Percentiles rank a stretch among this genome's conserved stretches.
Conservation (phyloP, 495 filamentous ascomycete species). For the Penicillium maclennaniae region DNA sequence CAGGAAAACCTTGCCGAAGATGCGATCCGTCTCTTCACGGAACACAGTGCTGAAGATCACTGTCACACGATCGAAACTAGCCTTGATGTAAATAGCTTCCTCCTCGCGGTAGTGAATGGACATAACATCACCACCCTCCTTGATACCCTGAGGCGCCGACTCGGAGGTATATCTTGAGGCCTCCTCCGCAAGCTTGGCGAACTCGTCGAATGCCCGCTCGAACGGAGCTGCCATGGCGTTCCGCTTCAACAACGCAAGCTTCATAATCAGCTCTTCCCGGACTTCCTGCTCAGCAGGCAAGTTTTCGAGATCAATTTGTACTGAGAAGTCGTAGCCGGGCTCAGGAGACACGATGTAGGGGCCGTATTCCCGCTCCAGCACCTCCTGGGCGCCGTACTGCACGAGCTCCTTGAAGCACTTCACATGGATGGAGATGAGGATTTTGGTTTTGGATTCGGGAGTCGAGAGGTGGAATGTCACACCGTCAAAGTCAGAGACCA, state of each 20-base stretch:
- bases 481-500: constrained; percentile 96
- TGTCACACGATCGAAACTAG: constrained; percentile 91
- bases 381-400: constrained; percentile 84
- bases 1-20: constrained; percentile 94
- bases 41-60: constrained; percentile 99
- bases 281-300: constrained; percentile 77
- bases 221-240: constrained; percentile 98
- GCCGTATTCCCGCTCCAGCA: constrained; percentile 92
- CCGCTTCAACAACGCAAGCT: constrained; percentile 85
- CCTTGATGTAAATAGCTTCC: constrained; percentile 99
- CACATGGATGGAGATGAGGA: constrained; percentile 86
- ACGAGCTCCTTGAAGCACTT: constrained; percentile 92
- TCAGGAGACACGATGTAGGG: constrained; percentile 85
- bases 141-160: constrained; percentile 81
- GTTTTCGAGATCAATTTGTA: constrained; percentile 81
- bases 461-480: constrained; percentile 98
- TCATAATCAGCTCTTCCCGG: constrained; percentile 76
- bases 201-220: constrained; percentile 91
- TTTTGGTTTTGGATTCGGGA: constrained; percentile 85
- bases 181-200: constrained; percentile 77
- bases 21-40: constrained; percentile 92
- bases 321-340: constrained; percentile 89
- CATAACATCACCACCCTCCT: constrained; percentile 89
- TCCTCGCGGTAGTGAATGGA: constrained; percentile 97
- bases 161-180: constrained; percentile 88